Evolutionary conservation across 2,329 filamentous ascomycete species (phyloP).

Genomic region (Trichoderma sp.): DNA sequence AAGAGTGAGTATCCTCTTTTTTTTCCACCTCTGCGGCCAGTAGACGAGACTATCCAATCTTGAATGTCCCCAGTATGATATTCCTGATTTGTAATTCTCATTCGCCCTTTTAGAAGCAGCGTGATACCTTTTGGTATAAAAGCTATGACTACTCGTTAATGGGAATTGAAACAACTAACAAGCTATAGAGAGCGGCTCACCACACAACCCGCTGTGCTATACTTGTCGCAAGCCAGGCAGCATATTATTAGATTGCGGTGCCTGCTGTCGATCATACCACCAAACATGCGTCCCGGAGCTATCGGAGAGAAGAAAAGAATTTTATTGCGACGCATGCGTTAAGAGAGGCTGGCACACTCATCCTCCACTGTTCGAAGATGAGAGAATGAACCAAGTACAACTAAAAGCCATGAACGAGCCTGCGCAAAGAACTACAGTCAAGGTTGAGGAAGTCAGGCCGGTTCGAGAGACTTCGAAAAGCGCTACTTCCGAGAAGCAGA

Average conservation of each 20-base stretch:
- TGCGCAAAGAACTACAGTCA: neutral
- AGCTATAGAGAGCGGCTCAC: slow-evolving; percentile 11
- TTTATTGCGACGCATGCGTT: slow-evolving; percentile 10
- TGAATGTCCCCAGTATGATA: neutral
- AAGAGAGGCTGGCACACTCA: slow-evolving; percentile 7
- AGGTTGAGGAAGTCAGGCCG: neutral
- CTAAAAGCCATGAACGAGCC: neutral
- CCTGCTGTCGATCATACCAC: slow-evolving; percentile 16
- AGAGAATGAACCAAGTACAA: neutral
- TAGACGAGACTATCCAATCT: neutral
- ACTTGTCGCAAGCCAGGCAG: slow-evolving; percentile 17
- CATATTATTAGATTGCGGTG: neutral
- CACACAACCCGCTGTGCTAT: slow-evolving; percentile 13
- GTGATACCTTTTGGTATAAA: neutral
- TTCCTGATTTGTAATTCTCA: neutral
- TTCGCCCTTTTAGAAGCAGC: neutral
- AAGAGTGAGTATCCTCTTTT: neutral
- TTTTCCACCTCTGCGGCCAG: neutral
- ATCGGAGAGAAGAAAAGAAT: neutral
- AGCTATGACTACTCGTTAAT: neutral
- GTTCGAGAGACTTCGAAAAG: neutral
- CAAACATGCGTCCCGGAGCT: neutral
- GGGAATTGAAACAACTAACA: neutral
- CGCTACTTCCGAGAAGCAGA: neutral
- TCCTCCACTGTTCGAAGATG: slow-evolving; percentile 1